Evolutionary conservation across 768 basidiomycete species (phyloP).

Genomic region (Xerocomellus intermedius): DNA sequence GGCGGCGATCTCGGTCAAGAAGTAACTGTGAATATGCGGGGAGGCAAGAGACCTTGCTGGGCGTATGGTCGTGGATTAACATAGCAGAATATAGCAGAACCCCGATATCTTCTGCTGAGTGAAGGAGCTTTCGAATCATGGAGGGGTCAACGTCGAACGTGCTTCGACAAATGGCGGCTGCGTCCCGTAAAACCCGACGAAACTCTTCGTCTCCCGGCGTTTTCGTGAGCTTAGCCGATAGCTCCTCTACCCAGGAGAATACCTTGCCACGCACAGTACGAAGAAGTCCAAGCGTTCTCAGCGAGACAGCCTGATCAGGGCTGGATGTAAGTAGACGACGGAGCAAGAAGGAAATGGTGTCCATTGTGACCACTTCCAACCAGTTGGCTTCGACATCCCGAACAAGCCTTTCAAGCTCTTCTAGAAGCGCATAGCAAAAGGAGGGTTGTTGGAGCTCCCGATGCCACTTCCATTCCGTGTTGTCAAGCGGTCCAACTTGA

Average conservation of each 20-base stretch:
- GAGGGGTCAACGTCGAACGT: constrained; percentile 26
- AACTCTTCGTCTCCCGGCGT: constrained; percentile 13
- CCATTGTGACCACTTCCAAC: constrained; percentile 34
- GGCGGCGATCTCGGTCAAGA: constrained; percentile 32
- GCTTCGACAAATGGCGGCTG: constrained; percentile 41
- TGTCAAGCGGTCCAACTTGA: constrained; percentile 37
- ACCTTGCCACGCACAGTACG: constrained; percentile 30
- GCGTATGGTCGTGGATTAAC: constrained; percentile 26
- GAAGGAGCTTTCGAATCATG: constrained; percentile 11
- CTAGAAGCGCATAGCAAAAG: constrained; percentile 40
- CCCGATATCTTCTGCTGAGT: constrained; percentile 17
- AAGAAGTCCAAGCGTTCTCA: constrained; percentile 28
- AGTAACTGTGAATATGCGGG: constrained; percentile 13
- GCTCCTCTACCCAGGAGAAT: constrained; percentile 37
- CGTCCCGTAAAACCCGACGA: constrained; percentile 31
- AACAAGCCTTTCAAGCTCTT: constrained; percentile 37
- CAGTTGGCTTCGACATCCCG: constrained; percentile 40
- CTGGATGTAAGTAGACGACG: constrained; percentile 37
- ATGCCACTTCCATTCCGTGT: constrained; percentile 38
- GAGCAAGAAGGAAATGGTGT: constrained; percentile 35
- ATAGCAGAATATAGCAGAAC: constrained; percentile 24
- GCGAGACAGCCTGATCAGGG: constrained; percentile 8
- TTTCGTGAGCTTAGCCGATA: constrained; percentile 23
- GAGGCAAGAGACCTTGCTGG: constrained; percentile 5
- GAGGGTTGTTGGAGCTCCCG: constrained; percentile 29